Conservation (phyloP, 164 flowering plant species). For the Aristolochia californica region DNA sequence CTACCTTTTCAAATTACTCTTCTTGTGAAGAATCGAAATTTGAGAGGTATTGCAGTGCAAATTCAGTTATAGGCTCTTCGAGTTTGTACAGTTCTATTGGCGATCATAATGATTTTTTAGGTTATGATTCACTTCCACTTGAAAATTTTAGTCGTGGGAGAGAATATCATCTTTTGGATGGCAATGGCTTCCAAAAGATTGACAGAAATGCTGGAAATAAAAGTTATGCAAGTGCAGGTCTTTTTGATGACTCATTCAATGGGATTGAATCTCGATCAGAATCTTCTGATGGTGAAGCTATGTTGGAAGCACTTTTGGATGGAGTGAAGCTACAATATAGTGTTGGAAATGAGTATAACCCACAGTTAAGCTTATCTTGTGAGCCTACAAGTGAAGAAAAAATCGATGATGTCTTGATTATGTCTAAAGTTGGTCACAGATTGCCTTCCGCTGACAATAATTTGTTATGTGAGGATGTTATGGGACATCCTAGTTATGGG, state of each 20-base stretch:
- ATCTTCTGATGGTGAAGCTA: background rate
- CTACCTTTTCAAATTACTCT: conserved; percentile 36
- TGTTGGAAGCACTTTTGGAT: background rate
- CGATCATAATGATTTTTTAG: conserved; percentile 34
- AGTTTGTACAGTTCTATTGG: conserved; percentile 52
- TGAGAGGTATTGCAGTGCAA: conserved; percentile 81
- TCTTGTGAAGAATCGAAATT: conserved; percentile 77
- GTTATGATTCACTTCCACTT: conserved; percentile 47
- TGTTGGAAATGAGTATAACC: background rate
- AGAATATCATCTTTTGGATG: conserved; percentile 25
- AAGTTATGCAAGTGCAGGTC: conserved; percentile 2
- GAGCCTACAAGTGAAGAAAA: background rate
- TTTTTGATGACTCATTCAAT: conserved; percentile 6
- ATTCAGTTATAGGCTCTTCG: conserved; percentile 68
- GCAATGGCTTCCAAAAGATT: conserved; percentile 26
- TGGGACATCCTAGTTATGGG: too few species aligned
- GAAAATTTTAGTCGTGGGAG: conserved; percentile 28
- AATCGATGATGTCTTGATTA: background rate
- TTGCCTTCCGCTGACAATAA: background rate
- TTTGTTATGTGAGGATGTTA: background rate
- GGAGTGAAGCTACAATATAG: background rate
- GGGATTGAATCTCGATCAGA: background rate
- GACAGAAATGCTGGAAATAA: conserved; percentile 9
- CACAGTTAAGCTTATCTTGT: background rate
- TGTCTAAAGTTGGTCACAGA: conserved; percentile 2